Conservation (phyloP, 768 basidiomycete genomes). For the Pleurotus pulmonarius region DNA sequence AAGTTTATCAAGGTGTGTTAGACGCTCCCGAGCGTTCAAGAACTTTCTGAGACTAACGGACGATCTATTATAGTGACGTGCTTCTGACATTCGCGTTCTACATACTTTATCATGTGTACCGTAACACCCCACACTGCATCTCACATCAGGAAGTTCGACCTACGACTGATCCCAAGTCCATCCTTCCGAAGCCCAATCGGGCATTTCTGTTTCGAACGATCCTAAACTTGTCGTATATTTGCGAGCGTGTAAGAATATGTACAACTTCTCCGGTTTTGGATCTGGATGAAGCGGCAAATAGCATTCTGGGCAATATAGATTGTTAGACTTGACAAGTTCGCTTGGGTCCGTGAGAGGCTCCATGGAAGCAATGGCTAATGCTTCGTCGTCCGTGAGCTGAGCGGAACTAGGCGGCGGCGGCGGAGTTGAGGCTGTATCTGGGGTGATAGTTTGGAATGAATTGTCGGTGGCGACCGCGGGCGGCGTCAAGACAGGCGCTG, state of each 20-base stretch:
- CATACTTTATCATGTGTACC: neutral
- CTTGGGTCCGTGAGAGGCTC: constrained; percentile 36
- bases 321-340: constrained; percentile 26
- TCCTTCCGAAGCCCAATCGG: constrained; percentile 80
- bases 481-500: neutral
- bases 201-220: constrained; percentile 82
- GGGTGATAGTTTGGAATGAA: neutral
- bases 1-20: constrained; percentile 77
- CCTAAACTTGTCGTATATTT: constrained; percentile 81
- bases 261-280: constrained; percentile 86
- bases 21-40: neutral
- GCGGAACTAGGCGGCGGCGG: constrained; percentile 17
- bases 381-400: constrained; percentile 50
- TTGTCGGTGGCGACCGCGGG: neutral
- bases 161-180: constrained; percentile 60
- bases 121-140: neutral
- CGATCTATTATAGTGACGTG: constrained; percentile 6
- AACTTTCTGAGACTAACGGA: constrained; percentile 8
- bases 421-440: constrained; percentile 12
- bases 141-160: neutral
- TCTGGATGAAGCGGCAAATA: constrained; percentile 92
- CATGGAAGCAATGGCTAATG: constrained; percentile 33
- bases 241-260: constrained; percentile 93
- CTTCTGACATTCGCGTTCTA: neutral
- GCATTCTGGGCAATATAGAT: constrained; percentile 82